Base-by-base conservation (phyloP, 805 yeast genomes). In the Sugiyamaella qingdaonensis region DNA sequence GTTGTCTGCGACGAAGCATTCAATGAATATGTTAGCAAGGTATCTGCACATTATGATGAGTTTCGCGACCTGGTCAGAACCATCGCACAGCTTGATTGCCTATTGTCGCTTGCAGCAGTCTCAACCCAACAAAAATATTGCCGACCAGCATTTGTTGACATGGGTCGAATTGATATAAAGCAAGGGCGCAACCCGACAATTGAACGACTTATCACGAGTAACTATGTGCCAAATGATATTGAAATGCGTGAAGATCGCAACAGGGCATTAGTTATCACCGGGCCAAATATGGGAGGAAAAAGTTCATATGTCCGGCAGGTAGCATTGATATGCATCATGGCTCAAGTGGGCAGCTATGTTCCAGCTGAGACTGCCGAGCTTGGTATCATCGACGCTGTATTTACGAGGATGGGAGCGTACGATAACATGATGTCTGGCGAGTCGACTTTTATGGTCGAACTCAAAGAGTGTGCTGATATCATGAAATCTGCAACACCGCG, bases 281-380 rank as follows among this genome's bases (percentile, higher is more conserved):
- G 95, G 0, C 94, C 95, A 0, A 87, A 87, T 59, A 86, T 87
- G 90, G 95, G 95, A 9, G 95, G 95, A 2, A 88, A 88, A 64
- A 84, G 90, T 5, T 82, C 89, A 0, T 83, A 82, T 61, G 88
- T 86, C 13, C 77, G 87, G 49, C 89, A 86, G 56, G 76, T 86
- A 10, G 95, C 94, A 0, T 67, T 88, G 11, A 71, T 81, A 10
- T 82, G 80, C 10, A 78, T 88, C 8, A 78, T 88, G 85, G 81
- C 86, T 1, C 96, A 88, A 65, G 74, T 86, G 2, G 96, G 96
- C 0, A 78, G 86, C 58, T 86, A 73, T 64, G 77, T 88, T 2
- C 94, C 95, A 1, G 89, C 92, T 16, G 70, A 74, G 2, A 57
- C 62, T 1, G 87, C 87, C 1, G 68, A 70, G 4, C 58, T 88